Base-by-base conservation (phyloP, 2,329 filamentous ascomycete genomes). In the Exophiala aquamarina region DNA sequence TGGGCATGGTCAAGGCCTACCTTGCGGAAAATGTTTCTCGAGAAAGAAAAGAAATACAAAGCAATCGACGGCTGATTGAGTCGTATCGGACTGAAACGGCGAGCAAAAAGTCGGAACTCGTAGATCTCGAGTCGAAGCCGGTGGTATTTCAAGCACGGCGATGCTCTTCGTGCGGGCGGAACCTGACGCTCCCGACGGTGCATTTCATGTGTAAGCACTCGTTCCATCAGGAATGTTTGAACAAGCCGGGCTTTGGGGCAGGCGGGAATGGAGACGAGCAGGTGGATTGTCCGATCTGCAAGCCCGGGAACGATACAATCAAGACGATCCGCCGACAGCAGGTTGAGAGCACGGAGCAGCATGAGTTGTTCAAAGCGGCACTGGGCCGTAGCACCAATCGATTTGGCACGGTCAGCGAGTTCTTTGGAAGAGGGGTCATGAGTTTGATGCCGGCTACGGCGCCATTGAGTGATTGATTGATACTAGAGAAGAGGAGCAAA, bases 131-230 rank as follows among this genome's bases (percentile, higher is more conserved):
- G 6, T 78, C 78, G 7, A 92, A 94, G 62, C 91, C 93, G 0
- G 83, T 85, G 15, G 87, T 94, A 1, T 97, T 98, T 75, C 89
- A 94, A 65, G 84, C 90, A 0, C 91, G 90, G 26, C 81, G 93
- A 41, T 98, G 93, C 66, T 84, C 86, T 20, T 84, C 87, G 41
- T 98, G 93, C 65, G 83, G 82, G 13, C 79, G 83, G 29, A 77
- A 81, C 19, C 76, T 97, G 14, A 91, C 96, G 56, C 74, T 97
- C 10, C 93, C 93, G 0, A 88, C 85, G 0, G 91, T 98, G 38
- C 93, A 98, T 65, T 98, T 98, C 66, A 70, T 98, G 54, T 98
- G 93, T 73, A 95, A 95, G 66, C 93, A 98, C 66, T 91, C 86
- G 51, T 98, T 96, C 75, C 93, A 98, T 65, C 89, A 95, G 70